Conservation (phyloP, 75 land plant genomes). For the Azolla pinnata region DNA sequence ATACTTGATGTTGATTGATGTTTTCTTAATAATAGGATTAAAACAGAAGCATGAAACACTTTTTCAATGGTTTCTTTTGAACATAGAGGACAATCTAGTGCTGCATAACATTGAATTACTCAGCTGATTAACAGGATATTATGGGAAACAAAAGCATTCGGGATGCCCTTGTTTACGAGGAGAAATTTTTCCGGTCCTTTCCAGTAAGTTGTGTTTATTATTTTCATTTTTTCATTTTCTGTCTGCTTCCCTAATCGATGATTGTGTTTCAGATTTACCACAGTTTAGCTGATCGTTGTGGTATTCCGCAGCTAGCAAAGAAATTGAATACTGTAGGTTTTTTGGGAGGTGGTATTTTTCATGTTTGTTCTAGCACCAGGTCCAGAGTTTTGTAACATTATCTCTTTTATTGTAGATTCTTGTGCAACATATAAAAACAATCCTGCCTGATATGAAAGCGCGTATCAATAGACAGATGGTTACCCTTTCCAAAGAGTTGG, state of each 20-base stretch:
- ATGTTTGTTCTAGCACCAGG: neutral
- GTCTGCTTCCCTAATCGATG: neutral
- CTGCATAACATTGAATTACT: too few relatives aligned
- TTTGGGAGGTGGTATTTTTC: neutral
- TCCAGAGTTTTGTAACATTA: neutral
- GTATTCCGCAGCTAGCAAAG: slow-evolving; percentile 38
- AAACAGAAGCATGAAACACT: too few relatives aligned
- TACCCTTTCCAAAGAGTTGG: slow-evolving; percentile 29
- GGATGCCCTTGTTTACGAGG: slow-evolving; percentile 78
- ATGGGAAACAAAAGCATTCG: slow-evolving; percentile 51
- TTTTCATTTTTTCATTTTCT: neutral
- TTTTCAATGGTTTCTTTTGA: too few relatives aligned
- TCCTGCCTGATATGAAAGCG: slow-evolving; percentile 33
- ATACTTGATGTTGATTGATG: too few relatives aligned
- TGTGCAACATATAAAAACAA: slow-evolving; percentile 29
- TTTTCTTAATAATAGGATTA: too few relatives aligned
- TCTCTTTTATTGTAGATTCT: slow-evolving; percentile 18
- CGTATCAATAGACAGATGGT: slow-evolving; percentile 35
- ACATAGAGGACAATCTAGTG: too few relatives aligned
- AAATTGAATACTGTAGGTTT: slow-evolving; percentile 28
- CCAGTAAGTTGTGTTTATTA: slow-evolving; percentile 39
- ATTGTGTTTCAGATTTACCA: slow-evolving; percentile 26
- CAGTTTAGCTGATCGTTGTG: slow-evolving; percentile 31
- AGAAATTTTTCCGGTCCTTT: slow-evolving; percentile 69
- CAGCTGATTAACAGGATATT: slow-evolving; percentile 97